Evolutionary conservation across 2,329 filamentous ascomycete species (phyloP).

Genomic region (Tricladium varicosporioides): DNA sequence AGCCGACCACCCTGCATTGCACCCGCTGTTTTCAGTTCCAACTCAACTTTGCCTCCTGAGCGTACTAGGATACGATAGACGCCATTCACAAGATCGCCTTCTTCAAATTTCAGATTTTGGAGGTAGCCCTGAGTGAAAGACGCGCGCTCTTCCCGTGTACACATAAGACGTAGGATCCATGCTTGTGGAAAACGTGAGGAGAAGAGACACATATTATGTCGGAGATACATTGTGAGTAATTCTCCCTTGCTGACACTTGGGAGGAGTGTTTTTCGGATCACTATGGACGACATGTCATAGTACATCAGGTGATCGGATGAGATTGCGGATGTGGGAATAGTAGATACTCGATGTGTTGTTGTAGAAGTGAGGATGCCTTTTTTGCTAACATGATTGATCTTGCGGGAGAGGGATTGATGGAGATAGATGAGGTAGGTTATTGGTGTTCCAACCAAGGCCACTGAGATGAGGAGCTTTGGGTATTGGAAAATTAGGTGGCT

Average conservation of each 20-base stretch:
- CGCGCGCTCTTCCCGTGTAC: neutral
- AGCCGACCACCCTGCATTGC: neutral
- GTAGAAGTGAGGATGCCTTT: neutral
- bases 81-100: conserved; percentile 1
- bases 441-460: neutral
- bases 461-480: neutral
- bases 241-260: neutral
- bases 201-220: conserved; percentile 6
- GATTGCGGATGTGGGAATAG: neutral
- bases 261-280: neutral
- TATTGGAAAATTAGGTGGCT: neutral
- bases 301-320: neutral
- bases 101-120: neutral
- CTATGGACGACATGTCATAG: neutral
- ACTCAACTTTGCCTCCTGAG: conserved; percentile 2
- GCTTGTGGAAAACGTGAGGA: conserved; percentile 2
- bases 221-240: conserved; percentile 4
- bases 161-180: conserved; percentile 1
- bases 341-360: neutral
- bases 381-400: neutral
- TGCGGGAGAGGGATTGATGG: neutral
- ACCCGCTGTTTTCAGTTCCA: conserved; percentile 3
- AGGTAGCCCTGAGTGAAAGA: conserved; percentile 3
- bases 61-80: neutral
- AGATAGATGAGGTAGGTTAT: neutral